phyloP scores from a whole-genome alignment of 208 protist species.

The Trypanosoma conorhini region DNA sequence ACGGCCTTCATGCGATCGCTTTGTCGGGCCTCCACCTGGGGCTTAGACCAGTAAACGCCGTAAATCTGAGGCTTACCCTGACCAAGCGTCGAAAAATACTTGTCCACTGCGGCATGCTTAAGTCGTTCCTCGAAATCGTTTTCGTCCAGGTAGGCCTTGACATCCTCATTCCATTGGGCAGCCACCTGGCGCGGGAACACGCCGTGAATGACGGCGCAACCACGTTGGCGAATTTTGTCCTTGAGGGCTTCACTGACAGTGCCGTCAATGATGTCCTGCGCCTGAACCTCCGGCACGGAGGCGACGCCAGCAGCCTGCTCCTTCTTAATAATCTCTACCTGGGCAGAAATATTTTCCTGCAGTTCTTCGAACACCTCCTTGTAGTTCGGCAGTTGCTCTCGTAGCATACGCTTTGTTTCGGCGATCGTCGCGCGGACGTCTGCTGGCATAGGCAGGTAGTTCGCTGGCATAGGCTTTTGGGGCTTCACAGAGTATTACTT shows the following conservation, averaged over 20 bases:
- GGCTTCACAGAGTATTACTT: background rate
- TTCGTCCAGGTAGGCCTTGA: slow-evolving; percentile 3
- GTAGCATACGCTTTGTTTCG: slow-evolving; percentile 1
- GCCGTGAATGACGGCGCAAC: background rate
- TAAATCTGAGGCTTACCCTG: slow-evolving; percentile 1
- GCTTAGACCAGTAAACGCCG: slow-evolving; percentile 5
- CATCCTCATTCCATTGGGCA: slow-evolving; percentile 1
- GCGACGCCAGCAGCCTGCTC: background rate
- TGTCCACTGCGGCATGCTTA: background rate
- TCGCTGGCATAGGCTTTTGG: background rate
- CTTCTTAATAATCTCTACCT: slow-evolving; percentile 7
- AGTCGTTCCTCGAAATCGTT: background rate
- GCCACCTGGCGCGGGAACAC: background rate
- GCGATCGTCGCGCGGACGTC: slow-evolving; percentile 1
- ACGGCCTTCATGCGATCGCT: background rate
- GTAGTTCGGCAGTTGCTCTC: background rate
- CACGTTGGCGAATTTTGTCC: slow-evolving; percentile 2
- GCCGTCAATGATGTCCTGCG: background rate
- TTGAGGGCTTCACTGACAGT: slow-evolving; percentile 4
- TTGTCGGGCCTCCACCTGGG: slow-evolving; percentile 9
- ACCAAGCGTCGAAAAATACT: background rate
- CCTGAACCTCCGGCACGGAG: slow-evolving; percentile 1
- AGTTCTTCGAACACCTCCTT: slow-evolving; percentile 1
- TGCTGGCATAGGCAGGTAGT: background rate
- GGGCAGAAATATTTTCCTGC: background rate